Evolutionary conservation across 139 green algal species (phyloP).

Genomic region (Diplosphaera chodatii): DNA sequence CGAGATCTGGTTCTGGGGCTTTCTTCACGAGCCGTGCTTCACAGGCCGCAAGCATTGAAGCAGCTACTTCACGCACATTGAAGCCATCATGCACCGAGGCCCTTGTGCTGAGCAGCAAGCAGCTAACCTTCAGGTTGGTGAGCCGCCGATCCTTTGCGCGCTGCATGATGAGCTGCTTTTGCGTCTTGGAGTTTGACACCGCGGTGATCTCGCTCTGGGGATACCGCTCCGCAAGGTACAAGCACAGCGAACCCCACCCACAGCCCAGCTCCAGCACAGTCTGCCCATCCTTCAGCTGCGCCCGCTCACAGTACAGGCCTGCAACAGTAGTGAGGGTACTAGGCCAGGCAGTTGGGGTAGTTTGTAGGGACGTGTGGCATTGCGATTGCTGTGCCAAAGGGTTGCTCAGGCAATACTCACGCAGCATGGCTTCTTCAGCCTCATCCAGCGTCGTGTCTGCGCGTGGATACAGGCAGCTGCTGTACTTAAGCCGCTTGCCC

Average conservation of each 20-base stretch:
- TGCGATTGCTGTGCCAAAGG: too few relatives aligned
- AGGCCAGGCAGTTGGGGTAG: too few relatives aligned
- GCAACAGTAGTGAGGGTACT: too few relatives aligned
- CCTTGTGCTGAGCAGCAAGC: not conserved
- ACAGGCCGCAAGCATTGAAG: too few relatives aligned
- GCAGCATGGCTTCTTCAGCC: constrained; percentile 90
- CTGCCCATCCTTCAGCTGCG: constrained; percentile 71
- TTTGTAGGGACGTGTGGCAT: too few relatives aligned
- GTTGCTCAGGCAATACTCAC: constrained; percentile 32
- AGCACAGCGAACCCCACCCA: constrained; percentile 85
- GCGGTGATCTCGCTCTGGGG: constrained; percentile 16
- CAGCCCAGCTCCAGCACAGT: constrained; percentile 92
- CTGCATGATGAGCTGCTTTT: constrained; percentile 71
- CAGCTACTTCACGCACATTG: too few relatives aligned
- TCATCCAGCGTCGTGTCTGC: constrained; percentile 54
- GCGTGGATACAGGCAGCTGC: constrained; percentile 72
- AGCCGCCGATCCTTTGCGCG: constrained; percentile 54
- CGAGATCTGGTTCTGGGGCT: too few relatives aligned
- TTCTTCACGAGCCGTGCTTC: too few relatives aligned
- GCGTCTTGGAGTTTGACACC: constrained; percentile 82
- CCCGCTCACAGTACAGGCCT: constrained; percentile 75
- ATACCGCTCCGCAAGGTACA: constrained; percentile 1
- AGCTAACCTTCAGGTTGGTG: constrained; percentile 66
- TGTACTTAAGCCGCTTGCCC: constrained; percentile 90
- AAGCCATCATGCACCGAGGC: too few relatives aligned